phyloP scores from a whole-genome alignment of 208 protist species.

The Acanthamoeba royreba region DNA sequence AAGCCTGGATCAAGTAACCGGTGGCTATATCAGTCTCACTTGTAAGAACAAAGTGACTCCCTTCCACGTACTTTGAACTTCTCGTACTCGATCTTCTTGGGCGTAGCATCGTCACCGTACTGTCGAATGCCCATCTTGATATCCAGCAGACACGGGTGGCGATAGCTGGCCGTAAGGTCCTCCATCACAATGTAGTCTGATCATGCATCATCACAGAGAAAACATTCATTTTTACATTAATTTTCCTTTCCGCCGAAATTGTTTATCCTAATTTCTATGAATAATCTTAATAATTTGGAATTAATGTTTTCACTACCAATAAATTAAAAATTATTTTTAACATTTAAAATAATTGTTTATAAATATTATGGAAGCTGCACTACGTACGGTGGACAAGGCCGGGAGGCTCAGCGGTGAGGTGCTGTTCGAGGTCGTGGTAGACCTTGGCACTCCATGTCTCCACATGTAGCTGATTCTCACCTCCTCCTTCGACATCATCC shows the following conservation, averaged over 20 bases:
- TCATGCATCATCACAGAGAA: neutral
- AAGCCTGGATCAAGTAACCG: neutral
- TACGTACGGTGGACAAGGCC: neutral
- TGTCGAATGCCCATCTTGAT: neutral
- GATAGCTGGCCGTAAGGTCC: neutral
- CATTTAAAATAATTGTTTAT: neutral
- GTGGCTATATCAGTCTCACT: neutral
- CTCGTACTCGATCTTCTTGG: constrained; percentile 9
- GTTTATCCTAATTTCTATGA: too few species aligned
- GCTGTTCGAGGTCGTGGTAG: constrained; percentile 1
- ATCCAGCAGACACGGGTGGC: neutral
- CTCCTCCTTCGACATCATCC: neutral
- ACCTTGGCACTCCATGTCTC: neutral
- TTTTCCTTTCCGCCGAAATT: too few species aligned
- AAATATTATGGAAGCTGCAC: neutral
- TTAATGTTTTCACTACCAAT: too few species aligned
- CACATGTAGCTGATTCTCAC: neutral
- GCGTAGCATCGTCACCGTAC: neutral
- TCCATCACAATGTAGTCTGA: constrained; percentile 18
- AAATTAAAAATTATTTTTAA: neutral
- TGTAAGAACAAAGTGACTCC: neutral
- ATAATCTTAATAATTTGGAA: too few species aligned
- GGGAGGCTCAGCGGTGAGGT: neutral
- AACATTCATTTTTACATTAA: too few species aligned
- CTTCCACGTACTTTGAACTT: neutral